These are phyloP conservation scores for Cylindrodendrum hubeiense DNA, from an alignment of 2,329 filamentous ascomycete genomes.

Conservation along the genomic window DNA sequence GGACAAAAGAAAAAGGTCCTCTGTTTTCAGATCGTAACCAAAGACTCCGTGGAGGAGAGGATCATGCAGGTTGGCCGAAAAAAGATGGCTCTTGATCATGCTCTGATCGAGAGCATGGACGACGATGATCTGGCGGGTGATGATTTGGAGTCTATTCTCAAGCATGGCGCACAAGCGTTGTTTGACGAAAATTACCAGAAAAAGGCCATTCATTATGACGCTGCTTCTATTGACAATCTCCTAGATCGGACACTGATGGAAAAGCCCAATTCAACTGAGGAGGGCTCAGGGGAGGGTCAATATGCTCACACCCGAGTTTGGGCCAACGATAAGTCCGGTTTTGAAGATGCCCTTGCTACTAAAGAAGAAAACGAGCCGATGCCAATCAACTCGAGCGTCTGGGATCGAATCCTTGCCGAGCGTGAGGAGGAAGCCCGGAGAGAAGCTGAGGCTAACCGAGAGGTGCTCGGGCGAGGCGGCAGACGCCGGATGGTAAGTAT, in stretches of 20 bases:
- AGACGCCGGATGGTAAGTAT: slow-evolving; percentile 68
- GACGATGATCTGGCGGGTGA: slow-evolving; percentile 82
- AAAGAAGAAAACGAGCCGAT: slow-evolving; percentile 64
- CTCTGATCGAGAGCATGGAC: slow-evolving; percentile 92
- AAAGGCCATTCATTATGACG: slow-evolving; percentile 84
- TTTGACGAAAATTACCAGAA: slow-evolving; percentile 81
- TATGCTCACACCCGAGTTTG: slow-evolving; percentile 94
- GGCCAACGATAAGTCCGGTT: slow-evolving; percentile 81
- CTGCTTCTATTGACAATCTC: slow-evolving; percentile 85
- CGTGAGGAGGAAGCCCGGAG: slow-evolving; percentile 83
- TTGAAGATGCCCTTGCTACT: slow-evolving; percentile 72
- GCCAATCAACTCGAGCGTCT: slow-evolving; percentile 76
- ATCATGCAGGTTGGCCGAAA: slow-evolving; percentile 96
- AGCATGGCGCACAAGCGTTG: slow-evolving; percentile 86
- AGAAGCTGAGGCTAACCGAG: slow-evolving; percentile 74
- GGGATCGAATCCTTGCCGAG: slow-evolving; percentile 90
- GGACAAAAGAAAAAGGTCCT: slow-evolving; percentile 96
- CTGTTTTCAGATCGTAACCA: slow-evolving; percentile 94
- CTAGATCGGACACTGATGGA: slow-evolving; percentile 89
- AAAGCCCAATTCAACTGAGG: slow-evolving; percentile 73
- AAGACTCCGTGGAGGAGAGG: slow-evolving; percentile 90
- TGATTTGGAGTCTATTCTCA: slow-evolving; percentile 89
- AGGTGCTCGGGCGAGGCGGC: slow-evolving; percentile 88
- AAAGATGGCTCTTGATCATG: slow-evolving; percentile 96
- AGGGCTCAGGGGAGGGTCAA: slow-evolving; percentile 78